Base-by-base conservation (phyloP, 306 rosid genomes). In the Cicer judaicum region DNA sequence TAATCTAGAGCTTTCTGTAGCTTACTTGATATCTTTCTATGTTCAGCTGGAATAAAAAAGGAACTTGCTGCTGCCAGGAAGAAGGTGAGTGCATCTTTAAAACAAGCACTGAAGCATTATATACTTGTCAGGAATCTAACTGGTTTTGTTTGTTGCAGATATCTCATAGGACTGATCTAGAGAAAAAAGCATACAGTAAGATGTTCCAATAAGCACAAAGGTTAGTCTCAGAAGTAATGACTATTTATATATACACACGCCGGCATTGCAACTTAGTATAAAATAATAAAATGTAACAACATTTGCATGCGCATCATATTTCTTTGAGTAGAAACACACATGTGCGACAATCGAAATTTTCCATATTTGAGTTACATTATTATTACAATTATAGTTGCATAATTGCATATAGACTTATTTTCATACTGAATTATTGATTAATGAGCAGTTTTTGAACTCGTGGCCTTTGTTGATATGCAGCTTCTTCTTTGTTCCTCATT, bases 21-120 rank as follows among this genome's bases (percentile, higher is more conserved):
- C 78, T 75, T 47, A 39, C 61, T 73, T 29, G 49, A 42, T 72
- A 65, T 76, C 34, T 70, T 81, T 21, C 64, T 40, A 42, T 84
- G 68, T 83, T 70, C 89, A 93, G 98, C 86, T 85, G 98, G 97
- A 72, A 93, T 91, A 6, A 93, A 87, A 75, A 93, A 79, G 82
- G 98, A 88, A 83, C 86, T 88, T 41, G 91, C 92, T 48, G 92
- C 89, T 74, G 88, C 85, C 5, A 91, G 80, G 88, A 89, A 82
- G 83, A 91, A 76, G 93, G 98, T 89, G 16, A 24, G 90, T 80
- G 61, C 40, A 24, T 69, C 34, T 50, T 46, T 16, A 53, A 40
- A 74, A 40, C 55, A 8, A 65, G 21, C 21, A 73, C 52, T 21
- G 72, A 18, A 40, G 36, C 56, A 41, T 70, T 24, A 7, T 57